Conservation (phyloP, 2,329 filamentous ascomycete genomes). For the Paraconiothyrium brasiliense region DNA sequence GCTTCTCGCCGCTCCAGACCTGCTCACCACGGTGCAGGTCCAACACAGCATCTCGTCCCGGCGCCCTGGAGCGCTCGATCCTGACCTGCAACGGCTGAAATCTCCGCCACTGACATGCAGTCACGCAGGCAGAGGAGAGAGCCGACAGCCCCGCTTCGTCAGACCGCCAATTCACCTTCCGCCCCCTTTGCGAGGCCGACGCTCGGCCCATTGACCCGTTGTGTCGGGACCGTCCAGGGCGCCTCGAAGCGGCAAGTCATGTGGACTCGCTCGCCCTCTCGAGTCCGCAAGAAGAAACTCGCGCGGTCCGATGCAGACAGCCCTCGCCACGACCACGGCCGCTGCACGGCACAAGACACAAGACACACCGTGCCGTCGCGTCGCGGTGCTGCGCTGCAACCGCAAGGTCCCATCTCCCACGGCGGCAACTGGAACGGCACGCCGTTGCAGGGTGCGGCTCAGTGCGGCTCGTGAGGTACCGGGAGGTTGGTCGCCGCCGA, state of each 20-base stretch:
- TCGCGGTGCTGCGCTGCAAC: slow-evolving; percentile 2
- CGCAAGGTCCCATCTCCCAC: slow-evolving; percentile 1
- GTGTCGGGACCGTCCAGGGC: slow-evolving; percentile 8
- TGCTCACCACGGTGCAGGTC: background rate
- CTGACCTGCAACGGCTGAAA: background rate
- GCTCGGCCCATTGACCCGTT: background rate
- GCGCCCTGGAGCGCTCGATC: slow-evolving; percentile 1
- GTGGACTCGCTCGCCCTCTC: background rate
- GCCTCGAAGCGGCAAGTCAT: slow-evolving; percentile 2
- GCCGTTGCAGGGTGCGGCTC: slow-evolving; percentile 17
- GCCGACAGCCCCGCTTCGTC: slow-evolving; percentile 12
- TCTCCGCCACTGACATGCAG: background rate
- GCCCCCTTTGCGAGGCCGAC: background rate
- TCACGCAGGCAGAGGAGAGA: background rate
- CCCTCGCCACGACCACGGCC: slow-evolving; percentile 2
- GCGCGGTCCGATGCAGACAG: background rate
- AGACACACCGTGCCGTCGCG: background rate
- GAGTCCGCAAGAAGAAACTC: slow-evolving; percentile 6
- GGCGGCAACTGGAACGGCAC: slow-evolving; percentile 2
- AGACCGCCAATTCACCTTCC: slow-evolving; percentile 17
- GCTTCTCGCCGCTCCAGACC: slow-evolving; percentile 12
- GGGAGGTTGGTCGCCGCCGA: slow-evolving; percentile 13
- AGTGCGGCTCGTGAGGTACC: slow-evolving; percentile 21
- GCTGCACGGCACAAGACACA: background rate
- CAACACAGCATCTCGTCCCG: background rate